Evolutionary conservation across 352 stramenopile genomes (phyloP), one percentile per base, ranked within the genome.

Genomic region (Pythium utonaiense): DNA sequence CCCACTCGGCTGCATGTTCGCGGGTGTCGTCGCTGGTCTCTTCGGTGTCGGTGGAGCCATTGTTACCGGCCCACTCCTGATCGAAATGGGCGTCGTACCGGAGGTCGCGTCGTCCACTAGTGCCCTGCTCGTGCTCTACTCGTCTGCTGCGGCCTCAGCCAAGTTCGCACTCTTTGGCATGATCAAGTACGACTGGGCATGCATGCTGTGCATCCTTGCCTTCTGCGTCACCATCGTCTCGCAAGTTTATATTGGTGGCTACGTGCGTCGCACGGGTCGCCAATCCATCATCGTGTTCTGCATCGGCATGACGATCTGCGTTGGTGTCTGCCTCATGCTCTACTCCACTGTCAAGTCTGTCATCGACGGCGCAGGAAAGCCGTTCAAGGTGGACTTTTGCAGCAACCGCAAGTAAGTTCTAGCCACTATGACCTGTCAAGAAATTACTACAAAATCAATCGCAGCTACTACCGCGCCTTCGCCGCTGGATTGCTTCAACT

Each of bases 241-340:
- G 25, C 77, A 87, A 41, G 44, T 83, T 9, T 76, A 73, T 30
- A 81, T 89, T 41, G 52, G 78, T 6, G 66, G 77, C 12, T 86
- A 73, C 55, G 75, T 89, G 42, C 75, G 77, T 9, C 62, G 66
- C 14, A 81, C 75, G 16, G 77, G 69, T 0, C 70, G 74, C 25
- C 71, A 82, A 50, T 82, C 73, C 13, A 78, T 79, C 65, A 75
- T 88, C 31, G 66, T 85, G 24, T 64, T 86, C 12, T 85, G 71
- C 41, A 80, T 83, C 36, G 71, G 59, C 31, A 63, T 64, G n/a
- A 72, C 71, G 13, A 73, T 84, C 24, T 52, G 71, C 22, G 53
- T 84, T 44, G 78, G 78, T 25, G 71, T 61, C 13, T 40, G 67
- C 27, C 60, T 86, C 40, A 87, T 83, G 71, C 66, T 73, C 25